Evolutionary conservation across 2,329 filamentous ascomycete species (phyloP).

Genomic region (Clathrospora elynae): DNA sequence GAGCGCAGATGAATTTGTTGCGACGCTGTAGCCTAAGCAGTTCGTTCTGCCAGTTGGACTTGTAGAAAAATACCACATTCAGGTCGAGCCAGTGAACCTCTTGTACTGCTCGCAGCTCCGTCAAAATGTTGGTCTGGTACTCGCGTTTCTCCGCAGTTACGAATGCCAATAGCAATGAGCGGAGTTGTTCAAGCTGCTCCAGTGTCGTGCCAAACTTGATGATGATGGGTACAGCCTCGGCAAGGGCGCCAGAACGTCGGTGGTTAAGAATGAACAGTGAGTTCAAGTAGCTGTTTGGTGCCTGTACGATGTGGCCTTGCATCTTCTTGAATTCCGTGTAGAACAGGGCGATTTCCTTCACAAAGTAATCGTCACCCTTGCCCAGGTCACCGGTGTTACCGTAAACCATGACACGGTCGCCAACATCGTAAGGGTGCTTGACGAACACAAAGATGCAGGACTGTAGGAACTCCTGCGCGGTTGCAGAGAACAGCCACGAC

Average conservation of each 20-base stretch:
- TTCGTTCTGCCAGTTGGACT: constrained; percentile 96
- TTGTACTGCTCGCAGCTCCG: constrained; percentile 77
- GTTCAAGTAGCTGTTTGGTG: constrained; percentile 92
- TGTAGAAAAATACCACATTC: constrained; percentile 97
- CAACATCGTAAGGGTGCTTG: constrained; percentile 96
- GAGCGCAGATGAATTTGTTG: constrained; percentile 90
- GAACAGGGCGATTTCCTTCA: constrained; percentile 88
- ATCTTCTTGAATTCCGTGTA: constrained; percentile 99
- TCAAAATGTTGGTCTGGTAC: constrained; percentile 83
- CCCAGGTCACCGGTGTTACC: constrained; percentile 81
- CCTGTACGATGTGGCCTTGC: constrained; percentile 94
- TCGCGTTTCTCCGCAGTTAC: constrained; percentile 86
- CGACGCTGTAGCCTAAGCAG: constrained; percentile 84
- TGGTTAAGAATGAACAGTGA: constrained; percentile 94
- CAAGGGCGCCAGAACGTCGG: constrained; percentile 83
- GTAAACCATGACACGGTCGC: constrained; percentile 89
- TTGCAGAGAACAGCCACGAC: constrained; percentile 90
- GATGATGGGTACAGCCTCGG: constrained; percentile 80
- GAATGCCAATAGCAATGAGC: constrained; percentile 79
- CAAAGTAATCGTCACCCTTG: constrained; percentile 90
- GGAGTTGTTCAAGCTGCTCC: constrained; percentile 80
- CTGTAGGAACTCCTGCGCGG: constrained; percentile 91
- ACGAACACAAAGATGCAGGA: constrained; percentile 95
- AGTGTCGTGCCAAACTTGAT: constrained; percentile 88
- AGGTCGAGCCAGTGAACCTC: constrained; percentile 85